A percentile compares a stretch with the other conserved stretches of the same genome.
These are phyloP conservation scores for Moniliella sp. DNA, from an alignment of 1,284 basidiomycete species.

Conservation along the genomic window DNA sequence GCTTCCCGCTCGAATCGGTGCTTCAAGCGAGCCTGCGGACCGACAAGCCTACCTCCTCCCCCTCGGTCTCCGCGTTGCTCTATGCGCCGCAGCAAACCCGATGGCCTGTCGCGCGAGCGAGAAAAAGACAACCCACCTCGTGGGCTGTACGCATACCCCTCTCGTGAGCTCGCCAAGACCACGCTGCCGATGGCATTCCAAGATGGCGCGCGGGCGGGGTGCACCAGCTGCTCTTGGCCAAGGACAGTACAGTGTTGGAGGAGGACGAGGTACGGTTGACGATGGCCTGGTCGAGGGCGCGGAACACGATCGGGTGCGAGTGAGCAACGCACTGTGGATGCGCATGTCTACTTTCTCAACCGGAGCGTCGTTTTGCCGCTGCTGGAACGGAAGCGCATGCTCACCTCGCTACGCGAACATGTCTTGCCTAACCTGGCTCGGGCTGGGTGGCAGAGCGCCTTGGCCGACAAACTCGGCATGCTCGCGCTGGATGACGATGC, in stretches of 20 bases:
- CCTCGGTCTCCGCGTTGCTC: conserved; percentile 15
- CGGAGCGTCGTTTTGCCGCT: conserved; percentile 14
- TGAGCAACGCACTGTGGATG: conserved; percentile 21
- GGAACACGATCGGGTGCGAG: too few species aligned
- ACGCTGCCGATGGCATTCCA: too few species aligned
- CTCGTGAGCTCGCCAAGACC: too few species aligned
- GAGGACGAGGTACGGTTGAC: too few species aligned
- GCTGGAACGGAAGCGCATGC: conserved; percentile 4
- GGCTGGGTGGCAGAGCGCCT: conserved; percentile 21
- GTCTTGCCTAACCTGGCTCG: conserved; percentile 26
- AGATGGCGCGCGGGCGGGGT: too few species aligned
- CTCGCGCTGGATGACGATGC: too few species aligned
- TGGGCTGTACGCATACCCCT: too few species aligned
- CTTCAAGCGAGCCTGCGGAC: conserved; percentile 12
- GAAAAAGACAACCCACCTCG: conserved; percentile 12
- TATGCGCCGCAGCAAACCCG: conserved; percentile 26
- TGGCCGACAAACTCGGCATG: conserved; percentile 23
- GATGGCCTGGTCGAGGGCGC: too few species aligned
- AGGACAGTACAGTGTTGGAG: too few species aligned
- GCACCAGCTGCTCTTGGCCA: too few species aligned
- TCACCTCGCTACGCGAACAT: conserved; percentile 24
- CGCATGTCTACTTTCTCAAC: conserved; percentile 23
- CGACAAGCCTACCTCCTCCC: conserved; percentile 2
- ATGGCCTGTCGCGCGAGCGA: conserved; percentile 24
- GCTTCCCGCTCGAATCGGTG: conserved; percentile 15